phyloP scores from a whole-genome alignment of 352 stramenopile species.

The Pythium coloratum region DNA sequence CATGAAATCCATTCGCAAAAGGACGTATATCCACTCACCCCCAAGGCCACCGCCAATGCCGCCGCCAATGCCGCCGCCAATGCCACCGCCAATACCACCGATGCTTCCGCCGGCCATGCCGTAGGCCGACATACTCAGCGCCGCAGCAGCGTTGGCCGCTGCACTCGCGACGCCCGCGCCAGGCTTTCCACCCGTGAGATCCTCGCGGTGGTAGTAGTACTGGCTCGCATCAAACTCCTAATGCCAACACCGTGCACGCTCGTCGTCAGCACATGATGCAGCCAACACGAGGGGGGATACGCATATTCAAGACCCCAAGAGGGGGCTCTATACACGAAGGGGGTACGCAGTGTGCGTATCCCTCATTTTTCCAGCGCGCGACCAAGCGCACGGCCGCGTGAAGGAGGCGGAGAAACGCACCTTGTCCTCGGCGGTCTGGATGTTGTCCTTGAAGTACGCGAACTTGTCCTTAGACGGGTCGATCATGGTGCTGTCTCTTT shows the following conservation, averaged over 20 bases:
- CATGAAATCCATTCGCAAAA: not conserved
- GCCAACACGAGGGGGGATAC: not conserved
- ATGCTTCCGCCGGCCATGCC: conserved; percentile 42
- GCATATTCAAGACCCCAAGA: not conserved
- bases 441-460: conserved; percentile 90
- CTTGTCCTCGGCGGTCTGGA: conserved; percentile 87
- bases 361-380: too few relatives aligned
- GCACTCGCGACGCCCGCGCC: conserved; percentile 28
- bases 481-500: conserved; percentile 46
- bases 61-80: not conserved
- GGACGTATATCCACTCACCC: not conserved
- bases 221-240: conserved; percentile 87
- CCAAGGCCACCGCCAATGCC: not conserved
- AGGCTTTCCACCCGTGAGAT: conserved; percentile 49
- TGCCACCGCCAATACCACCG: conserved; percentile 27
- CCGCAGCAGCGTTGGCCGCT: conserved; percentile 22
- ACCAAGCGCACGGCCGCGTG: too few relatives aligned
- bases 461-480: conserved; percentile 89
- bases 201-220: conserved; percentile 87
- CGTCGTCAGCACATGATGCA: not conserved
- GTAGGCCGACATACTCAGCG: conserved; percentile 53
- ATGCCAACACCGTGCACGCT: not conserved
- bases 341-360: too few relatives aligned
- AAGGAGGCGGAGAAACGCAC: conserved; percentile 25
- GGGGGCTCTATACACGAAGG: not conserved